Evolutionary conservation across 1,139 yeast species (phyloP).

Genomic region (Groenewaldozyma auringiensis): DNA sequence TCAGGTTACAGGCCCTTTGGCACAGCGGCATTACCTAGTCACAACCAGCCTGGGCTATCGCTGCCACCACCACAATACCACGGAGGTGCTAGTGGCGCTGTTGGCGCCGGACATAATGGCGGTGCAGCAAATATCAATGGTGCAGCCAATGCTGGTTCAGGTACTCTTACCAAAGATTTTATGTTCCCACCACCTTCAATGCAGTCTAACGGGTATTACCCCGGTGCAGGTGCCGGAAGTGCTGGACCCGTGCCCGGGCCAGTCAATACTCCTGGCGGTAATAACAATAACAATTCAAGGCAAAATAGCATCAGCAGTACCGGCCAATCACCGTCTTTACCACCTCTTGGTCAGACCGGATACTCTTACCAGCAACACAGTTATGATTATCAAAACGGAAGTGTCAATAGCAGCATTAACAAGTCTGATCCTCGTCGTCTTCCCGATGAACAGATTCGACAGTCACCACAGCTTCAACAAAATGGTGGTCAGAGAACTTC

Average conservation of each 20-base stretch:
- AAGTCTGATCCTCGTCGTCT: constrained; percentile 2
- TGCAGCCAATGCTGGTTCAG: background rate
- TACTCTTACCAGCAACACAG: background rate
- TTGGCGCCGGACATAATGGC: background rate
- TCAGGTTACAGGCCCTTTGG: constrained; percentile 20
- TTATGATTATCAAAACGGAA: background rate
- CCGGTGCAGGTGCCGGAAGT: background rate
- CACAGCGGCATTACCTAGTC: constrained; percentile 11
- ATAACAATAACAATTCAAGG: background rate
- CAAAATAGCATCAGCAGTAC: background rate
- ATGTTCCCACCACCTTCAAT: constrained; percentile 2
- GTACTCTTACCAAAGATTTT: background rate
- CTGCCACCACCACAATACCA: constrained; percentile 8
- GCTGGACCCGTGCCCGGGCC: background rate
- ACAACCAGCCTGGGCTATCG: constrained; percentile 6
- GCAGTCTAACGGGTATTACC: constrained; percentile 2
- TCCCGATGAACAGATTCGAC: constrained; percentile 1
- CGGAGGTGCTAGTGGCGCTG: background rate
- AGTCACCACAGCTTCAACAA: constrained; percentile 2
- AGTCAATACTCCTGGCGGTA: background rate
- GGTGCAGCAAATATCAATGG: constrained; percentile 5
- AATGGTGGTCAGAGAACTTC: constrained; percentile 4
- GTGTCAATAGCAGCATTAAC: background rate
- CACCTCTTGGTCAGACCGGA: background rate
- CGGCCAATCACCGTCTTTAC: constrained; percentile 1